Conservation (phyloP, 1,284 basidiomycete genomes). For the Xanthoconium separans region DNA sequence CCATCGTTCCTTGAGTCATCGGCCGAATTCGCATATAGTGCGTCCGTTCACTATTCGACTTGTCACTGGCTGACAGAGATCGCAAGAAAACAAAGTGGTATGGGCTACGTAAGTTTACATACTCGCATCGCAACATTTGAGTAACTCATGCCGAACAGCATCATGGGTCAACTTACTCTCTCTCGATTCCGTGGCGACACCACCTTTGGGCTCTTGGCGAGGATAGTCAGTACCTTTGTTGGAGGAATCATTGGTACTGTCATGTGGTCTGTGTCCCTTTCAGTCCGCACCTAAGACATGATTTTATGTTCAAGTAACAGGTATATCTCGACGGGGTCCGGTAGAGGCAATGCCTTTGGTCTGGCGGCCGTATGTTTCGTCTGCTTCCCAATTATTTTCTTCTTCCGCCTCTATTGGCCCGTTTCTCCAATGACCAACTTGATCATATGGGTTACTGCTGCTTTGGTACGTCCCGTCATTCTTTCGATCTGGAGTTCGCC, state of each 20-base stretch:
- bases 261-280: slow-evolving; percentile 54
- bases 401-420: slow-evolving; percentile 72
- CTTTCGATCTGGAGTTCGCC: background rate
- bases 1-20: slow-evolving; percentile 57
- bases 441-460: slow-evolving; percentile 72
- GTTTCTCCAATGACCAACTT: slow-evolving; percentile 71
- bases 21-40: slow-evolving; percentile 60
- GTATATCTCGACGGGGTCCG: slow-evolving; percentile 72
- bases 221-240: slow-evolving; percentile 66
- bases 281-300: background rate
- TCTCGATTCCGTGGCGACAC: slow-evolving; percentile 78
- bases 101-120: slow-evolving; percentile 51
- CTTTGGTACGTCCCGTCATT: slow-evolving; percentile 46
- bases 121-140: background rate
- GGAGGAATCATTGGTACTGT: slow-evolving; percentile 69
- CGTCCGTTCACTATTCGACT: slow-evolving; percentile 20
- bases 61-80: background rate
- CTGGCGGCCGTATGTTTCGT: slow-evolving; percentile 70
- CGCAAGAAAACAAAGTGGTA: slow-evolving; percentile 49
- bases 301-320: slow-evolving; percentile 33
- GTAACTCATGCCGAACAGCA: slow-evolving; percentile 36
- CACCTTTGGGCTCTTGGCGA: slow-evolving; percentile 61
- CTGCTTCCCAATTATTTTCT: slow-evolving; percentile 70
- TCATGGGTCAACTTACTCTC: slow-evolving; percentile 72
- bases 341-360: slow-evolving; percentile 71